Evolutionary conservation across 306 rosid genomes (phyloP).

Genomic region (Fragaria vesca): DNA sequence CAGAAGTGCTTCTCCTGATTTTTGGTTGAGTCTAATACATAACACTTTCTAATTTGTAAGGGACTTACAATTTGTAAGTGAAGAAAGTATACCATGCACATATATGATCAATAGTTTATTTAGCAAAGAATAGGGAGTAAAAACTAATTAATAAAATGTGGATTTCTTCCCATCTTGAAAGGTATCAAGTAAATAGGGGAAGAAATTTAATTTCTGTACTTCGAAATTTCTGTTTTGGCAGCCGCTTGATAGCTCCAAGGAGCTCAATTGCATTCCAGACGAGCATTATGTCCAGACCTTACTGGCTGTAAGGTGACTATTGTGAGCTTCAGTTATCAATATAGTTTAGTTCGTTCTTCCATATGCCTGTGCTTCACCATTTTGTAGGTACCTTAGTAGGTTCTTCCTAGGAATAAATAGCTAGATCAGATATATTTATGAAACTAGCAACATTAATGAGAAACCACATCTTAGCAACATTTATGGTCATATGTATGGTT

Average conservation of each 20-base stretch:
- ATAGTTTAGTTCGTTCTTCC: too few relatives aligned
- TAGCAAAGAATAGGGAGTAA: too few relatives aligned
- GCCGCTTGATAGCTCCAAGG: slow-evolving; percentile 79
- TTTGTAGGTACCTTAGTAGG: neutral
- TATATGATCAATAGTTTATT: too few relatives aligned
- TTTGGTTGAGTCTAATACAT: neutral
- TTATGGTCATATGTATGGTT: neutral
- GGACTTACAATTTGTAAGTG: too few relatives aligned
- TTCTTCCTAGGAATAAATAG: neutral
- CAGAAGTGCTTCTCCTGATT: too few relatives aligned
- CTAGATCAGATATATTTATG: neutral
- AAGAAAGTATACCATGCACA: too few relatives aligned
- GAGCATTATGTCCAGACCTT: slow-evolving; percentile 96
- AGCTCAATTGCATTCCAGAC: slow-evolving; percentile 94
- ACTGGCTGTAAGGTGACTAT: slow-evolving; percentile 63
- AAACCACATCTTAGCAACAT: neutral
- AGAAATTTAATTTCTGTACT: too few relatives aligned
- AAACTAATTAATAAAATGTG: too few relatives aligned
- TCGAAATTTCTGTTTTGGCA: slow-evolving; percentile 34
- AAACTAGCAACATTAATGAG: neutral
- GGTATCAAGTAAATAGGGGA: too few relatives aligned
- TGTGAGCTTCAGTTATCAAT: neutral
- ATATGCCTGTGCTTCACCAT: neutral
- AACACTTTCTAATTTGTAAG: too few relatives aligned
- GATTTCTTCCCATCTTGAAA: too few relatives aligned